Base-by-base conservation (phyloP, 2,329 filamentous ascomycete genomes). In the Cladophialophora exuberans region DNA sequence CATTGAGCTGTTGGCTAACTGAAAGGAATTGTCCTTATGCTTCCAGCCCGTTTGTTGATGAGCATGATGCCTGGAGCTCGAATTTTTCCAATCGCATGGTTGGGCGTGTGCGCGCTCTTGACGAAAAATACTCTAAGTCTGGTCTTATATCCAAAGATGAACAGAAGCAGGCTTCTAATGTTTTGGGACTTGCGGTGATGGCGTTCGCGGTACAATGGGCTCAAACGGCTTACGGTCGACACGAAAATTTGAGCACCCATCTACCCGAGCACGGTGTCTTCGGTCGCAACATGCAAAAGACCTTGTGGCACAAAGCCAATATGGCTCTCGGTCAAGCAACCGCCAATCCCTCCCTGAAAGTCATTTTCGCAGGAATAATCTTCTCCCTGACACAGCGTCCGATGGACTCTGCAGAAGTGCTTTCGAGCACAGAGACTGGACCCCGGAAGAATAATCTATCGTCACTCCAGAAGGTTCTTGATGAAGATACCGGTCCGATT, bases 321-420 rank as follows among this genome's bases (percentile, higher is more conserved):
- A 64, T 66, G 7, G 72, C 71, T 9, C 59, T 77, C 28, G 65
- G 72, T 31, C 62, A 69, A 17, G 71, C 72, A 1, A 62, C 67
- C 6, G 69, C 67, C 2, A 71, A 74, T 10, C 70, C 73, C 10
- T 76, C 74, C 1, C 76, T 76, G 55, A 68, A 73, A 2, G 66
- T 77, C 6, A 70, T 72, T 2, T 73, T 76, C 36, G 74, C 74
- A 15, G 71, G 74, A 26, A 73, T 77, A 10, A 72, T 77, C 5
- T 76, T 77, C 56, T 73, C 73, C n/a, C 60, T 77, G 50, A 74
- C 73, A 1, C 74, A 76, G 59, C 69, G 68, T 44, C 73, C 73
- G 6, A 57, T 69, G 13, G 64, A 71, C 3, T 26, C 35, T 18
- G 30, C 25, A 2, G 50, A 48, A 15, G 38, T 33, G n/a, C 36